Evolutionary conservation across 1,284 basidiomycete genomes (phyloP).

Genomic region (Leccinum griseonigrum): DNA sequence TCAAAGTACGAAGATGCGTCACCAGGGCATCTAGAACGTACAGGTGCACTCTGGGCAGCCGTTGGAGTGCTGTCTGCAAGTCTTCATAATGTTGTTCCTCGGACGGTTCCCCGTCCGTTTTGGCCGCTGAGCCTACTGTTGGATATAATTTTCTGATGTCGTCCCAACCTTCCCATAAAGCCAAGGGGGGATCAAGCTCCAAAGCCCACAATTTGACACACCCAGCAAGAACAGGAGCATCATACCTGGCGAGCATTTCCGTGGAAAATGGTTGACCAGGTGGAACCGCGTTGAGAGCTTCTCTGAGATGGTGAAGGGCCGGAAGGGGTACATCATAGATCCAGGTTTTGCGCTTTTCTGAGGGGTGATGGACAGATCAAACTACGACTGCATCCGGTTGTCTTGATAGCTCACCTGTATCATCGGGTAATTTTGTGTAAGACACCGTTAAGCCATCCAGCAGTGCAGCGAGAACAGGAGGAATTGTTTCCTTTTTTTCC

Average conservation of each 20-base stretch:
- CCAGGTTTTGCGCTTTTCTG: conserved; percentile 89
- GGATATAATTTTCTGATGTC: conserved; percentile 85
- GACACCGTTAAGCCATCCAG: conserved; percentile 63
- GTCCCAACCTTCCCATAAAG: conserved; percentile 86
- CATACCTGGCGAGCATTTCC: conserved; percentile 72
- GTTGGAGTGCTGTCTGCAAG: conserved; percentile 65
- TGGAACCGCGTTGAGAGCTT: conserved; percentile 73
- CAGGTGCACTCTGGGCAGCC: conserved; percentile 79
- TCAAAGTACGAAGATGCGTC: conserved; percentile 77
- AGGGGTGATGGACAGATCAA: conserved; percentile 5
- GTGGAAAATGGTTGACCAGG: conserved; percentile 61
- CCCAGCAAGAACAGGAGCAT: conserved; percentile 83
- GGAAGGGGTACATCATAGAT: conserved; percentile 88
- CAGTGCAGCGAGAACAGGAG: conserved; percentile 73
- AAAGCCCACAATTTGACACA: conserved; percentile 84
- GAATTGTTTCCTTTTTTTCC: conserved; percentile 63
- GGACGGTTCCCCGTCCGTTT: conserved; percentile 49
- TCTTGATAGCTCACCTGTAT: conserved; percentile 50
- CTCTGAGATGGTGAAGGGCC: conserved; percentile 80
- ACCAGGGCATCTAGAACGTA: conserved; percentile 80
- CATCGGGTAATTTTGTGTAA: conserved; percentile 62
- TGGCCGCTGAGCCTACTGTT: conserved; percentile 57
- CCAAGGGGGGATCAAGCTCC: conserved; percentile 82
- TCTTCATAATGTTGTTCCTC: conserved; percentile 65
- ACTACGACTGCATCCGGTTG: neutral